Conservation (phyloP, 257 asterid genomes). For the Anisodus tanguticus region DNA sequence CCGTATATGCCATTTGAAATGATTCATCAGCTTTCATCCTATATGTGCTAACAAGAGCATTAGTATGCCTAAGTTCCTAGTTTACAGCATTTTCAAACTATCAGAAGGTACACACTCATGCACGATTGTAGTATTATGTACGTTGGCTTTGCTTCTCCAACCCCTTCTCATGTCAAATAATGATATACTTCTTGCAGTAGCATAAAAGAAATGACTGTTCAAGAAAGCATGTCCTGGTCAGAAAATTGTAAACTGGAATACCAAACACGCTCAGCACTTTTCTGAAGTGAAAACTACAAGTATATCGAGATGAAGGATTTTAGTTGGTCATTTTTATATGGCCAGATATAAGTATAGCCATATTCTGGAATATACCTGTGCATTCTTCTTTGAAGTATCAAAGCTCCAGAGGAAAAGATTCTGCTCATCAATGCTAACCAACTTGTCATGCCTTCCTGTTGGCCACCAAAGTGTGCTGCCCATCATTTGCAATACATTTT, state of each 20-base stretch:
- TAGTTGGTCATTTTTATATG: conserved; percentile 3
- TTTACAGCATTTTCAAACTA: conserved; percentile 19
- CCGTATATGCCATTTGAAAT: neutral
- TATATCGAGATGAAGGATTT: neutral
- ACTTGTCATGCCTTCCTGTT: conserved; percentile 92
- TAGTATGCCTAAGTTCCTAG: neutral
- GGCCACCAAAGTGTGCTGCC: conserved; percentile 97
- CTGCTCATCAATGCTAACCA: conserved; percentile 87
- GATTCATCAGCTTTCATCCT: neutral
- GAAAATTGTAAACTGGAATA: neutral
- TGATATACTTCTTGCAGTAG: neutral
- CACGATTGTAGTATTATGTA: neutral
- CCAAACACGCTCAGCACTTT: neutral
- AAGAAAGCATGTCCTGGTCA: neutral
- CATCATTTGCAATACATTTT: conserved; percentile 38
- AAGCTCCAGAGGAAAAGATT: conserved; percentile 85
- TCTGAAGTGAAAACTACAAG: neutral
- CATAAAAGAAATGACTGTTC: conserved; percentile 13
- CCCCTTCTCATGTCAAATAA: neutral
- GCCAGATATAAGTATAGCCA: neutral
- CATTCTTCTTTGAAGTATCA: conserved; percentile 83
- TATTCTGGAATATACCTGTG: conserved; percentile 64
- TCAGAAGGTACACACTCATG: neutral
- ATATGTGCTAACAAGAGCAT: neutral
- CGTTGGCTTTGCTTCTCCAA: conserved; percentile 13